These are phyloP conservation scores for apple (Malus domestica) DNA, from an alignment of 306 rosid genomes.

Conservation along the genomic window DNA sequence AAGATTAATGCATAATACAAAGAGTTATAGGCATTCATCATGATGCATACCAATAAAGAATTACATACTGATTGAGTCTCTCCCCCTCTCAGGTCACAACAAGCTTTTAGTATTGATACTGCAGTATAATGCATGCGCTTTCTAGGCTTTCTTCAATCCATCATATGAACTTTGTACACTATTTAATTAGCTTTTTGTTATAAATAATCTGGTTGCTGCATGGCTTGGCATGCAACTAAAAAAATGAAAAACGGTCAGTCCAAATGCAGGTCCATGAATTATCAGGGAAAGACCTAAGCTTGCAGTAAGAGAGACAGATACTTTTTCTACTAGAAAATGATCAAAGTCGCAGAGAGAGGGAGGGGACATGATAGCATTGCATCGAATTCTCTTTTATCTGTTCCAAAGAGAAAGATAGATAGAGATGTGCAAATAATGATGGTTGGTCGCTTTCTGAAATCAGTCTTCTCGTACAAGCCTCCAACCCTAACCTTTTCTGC, in stretches of 20 bases:
- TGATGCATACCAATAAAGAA: neutral
- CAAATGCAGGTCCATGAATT: neutral
- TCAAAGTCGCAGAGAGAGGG: slow-evolving; percentile 8
- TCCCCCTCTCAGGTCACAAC: neutral
- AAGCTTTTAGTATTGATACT: neutral
- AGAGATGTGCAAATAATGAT: slow-evolving; percentile 20
- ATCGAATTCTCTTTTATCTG: slow-evolving; percentile 60
- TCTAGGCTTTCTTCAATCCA: neutral
- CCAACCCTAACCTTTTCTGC: slow-evolving; percentile 79
- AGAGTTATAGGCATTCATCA: neutral
- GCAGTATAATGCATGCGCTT: neutral
- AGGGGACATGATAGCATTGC: slow-evolving; percentile 18
- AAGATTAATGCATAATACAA: neutral
- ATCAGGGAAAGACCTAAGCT: neutral
- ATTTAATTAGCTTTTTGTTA: no score
- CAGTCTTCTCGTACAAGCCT: slow-evolving; percentile 62
- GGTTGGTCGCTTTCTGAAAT: slow-evolving; percentile 71
- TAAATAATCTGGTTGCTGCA: neutral
- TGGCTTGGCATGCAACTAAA: neutral
- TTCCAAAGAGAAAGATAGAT: slow-evolving; percentile 1
- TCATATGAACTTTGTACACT: neutral
- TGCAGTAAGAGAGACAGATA: neutral
- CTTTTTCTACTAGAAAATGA: neutral
- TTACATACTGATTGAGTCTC: neutral
- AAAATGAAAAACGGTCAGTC: neutral